Conservation (phyloP, 2,329 filamentous ascomycete species). For the Hypomyces rosellus region DNA sequence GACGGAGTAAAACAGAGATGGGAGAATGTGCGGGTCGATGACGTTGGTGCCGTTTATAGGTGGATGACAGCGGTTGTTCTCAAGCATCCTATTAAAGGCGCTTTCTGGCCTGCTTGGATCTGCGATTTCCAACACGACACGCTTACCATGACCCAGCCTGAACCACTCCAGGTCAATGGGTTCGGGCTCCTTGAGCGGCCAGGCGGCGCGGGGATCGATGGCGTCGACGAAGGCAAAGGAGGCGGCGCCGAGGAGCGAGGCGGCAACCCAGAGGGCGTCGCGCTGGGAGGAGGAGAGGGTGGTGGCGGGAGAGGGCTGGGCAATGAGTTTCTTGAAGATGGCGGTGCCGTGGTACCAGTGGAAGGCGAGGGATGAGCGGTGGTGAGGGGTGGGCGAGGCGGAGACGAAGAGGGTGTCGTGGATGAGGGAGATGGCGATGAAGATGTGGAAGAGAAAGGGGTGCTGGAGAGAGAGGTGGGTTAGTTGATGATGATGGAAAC, state of each 20-base stretch:
- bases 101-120: constrained; percentile 43
- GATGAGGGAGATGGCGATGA: constrained; percentile 45
- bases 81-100: constrained; percentile 33
- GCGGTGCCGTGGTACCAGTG: constrained; percentile 43
- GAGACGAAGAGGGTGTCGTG: constrained; percentile 37
- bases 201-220: constrained; percentile 38
- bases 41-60: constrained; percentile 10
- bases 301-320: constrained; percentile 16
- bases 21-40: constrained; percentile 21
- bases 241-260: constrained; percentile 39
- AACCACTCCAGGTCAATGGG: constrained; percentile 51
- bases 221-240: constrained; percentile 40
- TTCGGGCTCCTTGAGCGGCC: constrained; percentile 45
- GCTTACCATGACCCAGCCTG: constrained; percentile 50
- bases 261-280: constrained; percentile 43
- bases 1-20: constrained; percentile 24
- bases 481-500: background rate
- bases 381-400: constrained; percentile 13
- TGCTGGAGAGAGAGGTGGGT: constrained; percentile 25
- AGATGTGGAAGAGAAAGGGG: constrained; percentile 48
- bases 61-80: constrained; percentile 1
- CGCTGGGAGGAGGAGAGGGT: constrained; percentile 31
- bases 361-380: constrained; percentile 29
- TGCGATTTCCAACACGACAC: constrained; percentile 44
- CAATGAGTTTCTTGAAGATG: constrained; percentile 41